phyloP scores from a whole-genome alignment of 2,329 filamentous ascomycete species.

The Sarocladium brachiariae region DNA sequence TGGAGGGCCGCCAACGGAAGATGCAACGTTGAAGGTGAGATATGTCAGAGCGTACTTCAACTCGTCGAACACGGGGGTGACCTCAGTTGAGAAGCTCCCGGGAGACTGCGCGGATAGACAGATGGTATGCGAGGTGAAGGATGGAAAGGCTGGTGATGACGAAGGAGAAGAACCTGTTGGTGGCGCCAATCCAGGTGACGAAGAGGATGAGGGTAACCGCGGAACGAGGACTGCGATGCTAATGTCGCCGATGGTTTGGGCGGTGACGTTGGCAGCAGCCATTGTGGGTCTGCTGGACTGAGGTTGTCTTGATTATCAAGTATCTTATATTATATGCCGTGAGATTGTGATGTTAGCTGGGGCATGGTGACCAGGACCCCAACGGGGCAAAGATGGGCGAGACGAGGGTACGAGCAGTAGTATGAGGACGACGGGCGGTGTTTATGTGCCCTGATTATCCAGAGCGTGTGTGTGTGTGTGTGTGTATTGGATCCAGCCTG shows the following conservation, averaged over 20 bases:
- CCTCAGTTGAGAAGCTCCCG: not conserved
- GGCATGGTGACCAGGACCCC: too few species aligned
- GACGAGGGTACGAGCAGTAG: too few species aligned
- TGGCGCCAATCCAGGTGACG: not conserved
- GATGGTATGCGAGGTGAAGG: constrained; percentile 6
- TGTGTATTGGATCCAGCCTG: too few species aligned
- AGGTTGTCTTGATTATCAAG: not conserved
- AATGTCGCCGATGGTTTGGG: not conserved
- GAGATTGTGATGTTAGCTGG: too few species aligned
- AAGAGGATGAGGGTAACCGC: not conserved
- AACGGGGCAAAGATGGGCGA: too few species aligned
- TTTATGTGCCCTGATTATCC: too few species aligned
- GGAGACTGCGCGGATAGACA: not conserved
- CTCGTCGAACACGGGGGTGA: constrained; percentile 39
- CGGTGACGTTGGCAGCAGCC: not conserved
- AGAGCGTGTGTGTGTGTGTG: too few species aligned
- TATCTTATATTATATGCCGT: too few species aligned
- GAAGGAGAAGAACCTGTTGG: not conserved
- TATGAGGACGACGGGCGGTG: too few species aligned
- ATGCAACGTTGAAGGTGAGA: constrained; percentile 56
- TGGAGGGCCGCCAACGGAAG: constrained; percentile 56
- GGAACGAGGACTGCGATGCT: not conserved
- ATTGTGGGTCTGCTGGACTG: constrained; percentile 7
- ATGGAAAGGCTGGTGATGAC: not conserved
- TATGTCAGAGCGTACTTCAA: constrained; percentile 81